Percentiles rank a stretch among this genome's conserved stretches.
These are phyloP conservation scores for Debaryomycetaceae sp. DNA, from an alignment of 1,139 yeast genomes.

Conservation along the genomic window DNA sequence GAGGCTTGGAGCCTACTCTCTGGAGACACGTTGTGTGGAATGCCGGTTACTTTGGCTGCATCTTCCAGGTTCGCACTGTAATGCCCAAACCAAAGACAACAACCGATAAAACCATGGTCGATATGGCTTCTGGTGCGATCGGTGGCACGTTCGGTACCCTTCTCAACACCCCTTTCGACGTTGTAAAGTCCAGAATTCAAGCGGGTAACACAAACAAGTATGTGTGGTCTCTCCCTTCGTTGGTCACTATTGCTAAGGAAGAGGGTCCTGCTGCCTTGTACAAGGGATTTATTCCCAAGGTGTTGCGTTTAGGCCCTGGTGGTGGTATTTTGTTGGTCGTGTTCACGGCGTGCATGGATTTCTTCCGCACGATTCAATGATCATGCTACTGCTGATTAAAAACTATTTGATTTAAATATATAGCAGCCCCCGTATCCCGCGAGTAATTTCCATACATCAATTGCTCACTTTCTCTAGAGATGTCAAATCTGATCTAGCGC, in stretches of 20 bases:
- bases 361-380: constrained; percentile 60
- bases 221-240: constrained; percentile 84
- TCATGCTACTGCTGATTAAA: too few species aligned
- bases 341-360: constrained; percentile 89
- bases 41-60: constrained; percentile 95
- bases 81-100: constrained; percentile 68
- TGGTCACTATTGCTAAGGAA: constrained; percentile 67
- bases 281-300: constrained; percentile 95
- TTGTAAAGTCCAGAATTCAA: constrained; percentile 94
- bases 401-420: too few species aligned
- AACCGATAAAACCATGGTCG: constrained; percentile 71
- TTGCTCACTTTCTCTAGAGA: too few species aligned
- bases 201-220: constrained; percentile 69
- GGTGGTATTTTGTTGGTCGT: constrained; percentile 97
- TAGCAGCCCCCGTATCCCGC: too few species aligned
- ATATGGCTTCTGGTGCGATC: constrained; percentile 81
- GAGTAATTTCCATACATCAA: too few species aligned
- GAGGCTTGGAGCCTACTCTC: constrained; percentile 91
- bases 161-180: constrained; percentile 94
- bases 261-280: constrained; percentile 48
- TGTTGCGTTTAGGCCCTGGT: constrained; percentile 95
- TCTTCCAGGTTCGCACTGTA: constrained; percentile 70
- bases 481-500: too few species aligned
- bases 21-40: constrained; percentile 98
- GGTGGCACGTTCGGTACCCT: constrained; percentile 97